These are phyloP conservation scores for Eleusine coracana DNA, from an alignment of 176 grass and related monocot genomes.

Conservation along the genomic window DNA sequence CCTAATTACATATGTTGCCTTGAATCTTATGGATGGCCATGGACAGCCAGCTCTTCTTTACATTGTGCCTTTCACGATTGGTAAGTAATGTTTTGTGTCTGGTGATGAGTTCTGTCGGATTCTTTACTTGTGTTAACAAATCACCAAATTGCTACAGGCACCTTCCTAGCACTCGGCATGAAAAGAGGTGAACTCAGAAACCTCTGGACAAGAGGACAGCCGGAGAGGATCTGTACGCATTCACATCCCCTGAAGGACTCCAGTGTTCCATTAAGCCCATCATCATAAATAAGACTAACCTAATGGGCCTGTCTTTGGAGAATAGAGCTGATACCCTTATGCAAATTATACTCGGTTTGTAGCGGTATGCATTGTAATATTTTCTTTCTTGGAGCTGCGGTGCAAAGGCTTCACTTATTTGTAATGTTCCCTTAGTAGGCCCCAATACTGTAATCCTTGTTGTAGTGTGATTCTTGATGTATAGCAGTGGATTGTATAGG, in stretches of 20 bases:
- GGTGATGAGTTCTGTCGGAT: background rate
- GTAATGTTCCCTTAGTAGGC: conserved; percentile 11
- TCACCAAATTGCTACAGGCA: conserved; percentile 47
- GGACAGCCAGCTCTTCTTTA: conserved; percentile 96
- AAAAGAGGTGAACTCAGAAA: conserved; percentile 86
- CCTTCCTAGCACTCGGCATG: conserved; percentile 66
- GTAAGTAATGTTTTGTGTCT: conserved; percentile 47
- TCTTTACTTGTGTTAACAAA: background rate
- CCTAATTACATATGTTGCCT: conserved; percentile 84
- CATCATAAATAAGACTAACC: conserved; percentile 2
- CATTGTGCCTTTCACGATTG: conserved; percentile 92
- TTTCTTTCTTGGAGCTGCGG: background rate
- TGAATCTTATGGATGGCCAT: conserved; percentile 98
- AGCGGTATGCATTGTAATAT: background rate
- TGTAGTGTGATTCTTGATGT: background rate
- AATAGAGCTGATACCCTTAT: background rate
- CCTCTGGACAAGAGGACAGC: conserved; percentile 87
- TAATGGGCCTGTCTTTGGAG: conserved; percentile 11
- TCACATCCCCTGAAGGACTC: conserved; percentile 31
- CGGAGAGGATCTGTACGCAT: conserved; percentile 75
- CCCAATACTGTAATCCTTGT: background rate
- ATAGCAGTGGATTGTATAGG: background rate
- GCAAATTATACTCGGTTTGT: background rate
- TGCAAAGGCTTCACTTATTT: background rate
- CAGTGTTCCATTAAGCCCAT: background rate